Conservation (phyloP, 2,329 filamentous ascomycete species). For the Pezicula radicicola region DNA sequence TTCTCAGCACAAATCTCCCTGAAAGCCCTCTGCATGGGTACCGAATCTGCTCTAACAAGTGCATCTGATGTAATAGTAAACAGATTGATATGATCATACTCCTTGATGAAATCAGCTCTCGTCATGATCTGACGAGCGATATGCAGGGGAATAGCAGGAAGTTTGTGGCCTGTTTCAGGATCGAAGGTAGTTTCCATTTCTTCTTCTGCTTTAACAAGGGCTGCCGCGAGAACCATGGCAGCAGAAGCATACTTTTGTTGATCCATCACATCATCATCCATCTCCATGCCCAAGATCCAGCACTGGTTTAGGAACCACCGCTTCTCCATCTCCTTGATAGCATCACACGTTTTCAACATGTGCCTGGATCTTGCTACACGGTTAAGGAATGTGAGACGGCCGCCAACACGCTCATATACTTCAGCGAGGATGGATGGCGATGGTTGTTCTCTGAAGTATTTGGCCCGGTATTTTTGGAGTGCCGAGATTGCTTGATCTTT, state of each 20-base stretch:
- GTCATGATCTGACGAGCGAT: slow-evolving; percentile 92
- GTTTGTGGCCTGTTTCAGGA: slow-evolving; percentile 63
- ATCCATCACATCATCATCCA: slow-evolving; percentile 98
- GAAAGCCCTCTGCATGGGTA: slow-evolving; percentile 95
- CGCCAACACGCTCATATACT: slow-evolving; percentile 84
- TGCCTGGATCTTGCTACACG: slow-evolving; percentile 82
- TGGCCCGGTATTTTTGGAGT: slow-evolving; percentile 73
- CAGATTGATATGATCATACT: slow-evolving; percentile 89
- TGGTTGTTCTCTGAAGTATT: slow-evolving; percentile 67
- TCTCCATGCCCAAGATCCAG: slow-evolving; percentile 71
- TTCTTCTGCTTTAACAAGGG: slow-evolving; percentile 79
- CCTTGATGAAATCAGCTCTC: slow-evolving; percentile 87
- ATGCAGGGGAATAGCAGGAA: slow-evolving; percentile 80
- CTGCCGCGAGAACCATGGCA: slow-evolving; percentile 89
- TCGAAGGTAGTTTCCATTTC: slow-evolving; percentile 63
- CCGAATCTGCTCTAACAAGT: slow-evolving; percentile 86
- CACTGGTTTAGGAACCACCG: slow-evolving; percentile 79
- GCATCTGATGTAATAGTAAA: slow-evolving; percentile 90
- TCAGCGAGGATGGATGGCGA: slow-evolving; percentile 59
- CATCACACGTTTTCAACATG: slow-evolving; percentile 75
- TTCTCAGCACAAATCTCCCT: slow-evolving; percentile 72
- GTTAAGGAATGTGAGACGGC: slow-evolving; percentile 82
- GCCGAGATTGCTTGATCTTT: slow-evolving; percentile 76
- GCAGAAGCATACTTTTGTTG: slow-evolving; percentile 94
- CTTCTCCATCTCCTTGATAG: slow-evolving; percentile 69